These are phyloP conservation scores for Nevesoporus exiguus DNA, from an alignment of 768 basidiomycete species.

Conservation along the genomic window DNA sequence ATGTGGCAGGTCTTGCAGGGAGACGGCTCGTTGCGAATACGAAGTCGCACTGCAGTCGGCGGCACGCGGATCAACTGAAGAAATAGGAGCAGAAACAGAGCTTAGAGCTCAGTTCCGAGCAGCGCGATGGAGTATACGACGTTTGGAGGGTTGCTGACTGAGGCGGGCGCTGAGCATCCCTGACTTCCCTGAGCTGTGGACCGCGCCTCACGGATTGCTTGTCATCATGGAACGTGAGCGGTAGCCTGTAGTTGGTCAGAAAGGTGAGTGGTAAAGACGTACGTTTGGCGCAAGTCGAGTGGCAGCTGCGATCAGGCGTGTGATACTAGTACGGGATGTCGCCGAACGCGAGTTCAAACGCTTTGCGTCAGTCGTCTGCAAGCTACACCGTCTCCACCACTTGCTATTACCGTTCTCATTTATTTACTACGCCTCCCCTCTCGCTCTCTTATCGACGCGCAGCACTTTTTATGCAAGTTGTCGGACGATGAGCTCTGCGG, in stretches of 20 bases:
- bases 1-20: slow-evolving; percentile 5
- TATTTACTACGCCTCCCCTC: slow-evolving; percentile 1
- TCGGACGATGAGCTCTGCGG: slow-evolving; percentile 46
- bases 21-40: slow-evolving; percentile 2
- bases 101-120: slow-evolving; percentile 4
- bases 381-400: slow-evolving; percentile 7
- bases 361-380: not conserved
- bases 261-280: not conserved
- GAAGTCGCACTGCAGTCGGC: not conserved
- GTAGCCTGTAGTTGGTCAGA: not conserved
- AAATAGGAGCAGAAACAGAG: slow-evolving; percentile 14
- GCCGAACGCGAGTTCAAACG: slow-evolving; percentile 10
- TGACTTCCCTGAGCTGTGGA: not conserved
- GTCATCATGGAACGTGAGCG: not conserved
- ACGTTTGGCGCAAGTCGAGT: not conserved
- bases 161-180: not conserved
- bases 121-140: not conserved
- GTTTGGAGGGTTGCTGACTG: not conserved
- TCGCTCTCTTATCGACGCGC: slow-evolving; percentile 1
- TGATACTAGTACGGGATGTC: slow-evolving; percentile 3
- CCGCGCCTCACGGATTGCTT: not conserved
- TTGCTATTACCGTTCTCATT: not conserved
- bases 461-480: slow-evolving; percentile 19
- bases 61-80: slow-evolving; percentile 16
- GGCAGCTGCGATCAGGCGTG: slow-evolving; percentile 7